Evolutionary conservation across 164 flowering plant species (phyloP), one percentile per base, ranked within the genome.

Genomic region (Vitis cinerea): DNA sequence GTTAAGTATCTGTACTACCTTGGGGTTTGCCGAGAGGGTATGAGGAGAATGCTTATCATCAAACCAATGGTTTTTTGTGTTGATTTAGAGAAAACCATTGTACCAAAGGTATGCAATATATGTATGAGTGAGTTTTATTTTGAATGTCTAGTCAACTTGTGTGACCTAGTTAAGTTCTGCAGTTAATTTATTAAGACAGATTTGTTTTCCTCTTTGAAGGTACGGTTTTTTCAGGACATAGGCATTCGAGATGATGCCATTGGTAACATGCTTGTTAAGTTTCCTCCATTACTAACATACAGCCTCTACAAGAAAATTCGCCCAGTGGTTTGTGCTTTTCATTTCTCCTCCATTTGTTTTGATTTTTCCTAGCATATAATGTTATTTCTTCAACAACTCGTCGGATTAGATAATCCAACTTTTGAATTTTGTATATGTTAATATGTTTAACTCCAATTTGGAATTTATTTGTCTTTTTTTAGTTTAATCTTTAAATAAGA

Each of bases 261-360:
- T 61, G 96, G 96, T 66, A 77, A 82, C 29, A 79, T 91, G 87
- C 83, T 95, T 61, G 90, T 82, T 44, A 90, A 83, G 79, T 95
- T 93, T 70, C 99, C 99, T 61, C 76, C 92, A 10, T 70, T 95
- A 52, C 74, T 95, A 56, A 93, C 98, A 11, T 92, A 89, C 82
- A 92, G 96, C 83, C 92, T 94, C 56, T 72, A 88, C 87, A 92
- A 88, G 85, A 94, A 94, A 77, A 90, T 94, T 49, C 90, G 95
- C 5, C 97, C 93, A 55, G 98, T 90, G 94, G 99, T 94, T 60
- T 52, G 93, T 81, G 67, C 60, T 63, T 31, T 65, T 64, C 49
- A 47, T 52, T 48, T 57, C 52, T 66, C 19, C 31, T 16, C 44
- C 12, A 14, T 61, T 62, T 64, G 10, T 14, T 65, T 3, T 14